Conservation (phyloP, 2,329 filamentous ascomycete species). For the Knufia petricola region DNA sequence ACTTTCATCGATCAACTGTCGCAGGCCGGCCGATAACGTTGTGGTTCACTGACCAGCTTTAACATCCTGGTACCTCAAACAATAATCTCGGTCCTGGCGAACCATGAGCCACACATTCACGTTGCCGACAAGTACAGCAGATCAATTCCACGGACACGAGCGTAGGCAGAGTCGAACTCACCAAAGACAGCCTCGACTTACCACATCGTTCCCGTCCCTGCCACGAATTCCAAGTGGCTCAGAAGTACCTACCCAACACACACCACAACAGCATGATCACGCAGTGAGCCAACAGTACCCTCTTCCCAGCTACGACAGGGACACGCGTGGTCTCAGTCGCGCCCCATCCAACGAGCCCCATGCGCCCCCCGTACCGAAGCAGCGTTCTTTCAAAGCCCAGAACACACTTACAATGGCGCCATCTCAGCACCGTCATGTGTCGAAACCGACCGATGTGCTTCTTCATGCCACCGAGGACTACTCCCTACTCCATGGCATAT, state of each 20-base stretch:
- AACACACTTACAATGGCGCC: neutral
- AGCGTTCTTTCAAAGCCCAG: constrained; percentile 5
- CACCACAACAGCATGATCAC: constrained; percentile 26
- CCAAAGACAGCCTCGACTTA: constrained; percentile 19
- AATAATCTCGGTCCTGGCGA: neutral
- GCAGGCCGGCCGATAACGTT: too few species aligned
- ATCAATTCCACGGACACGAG: constrained; percentile 28
- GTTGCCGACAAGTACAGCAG: constrained; percentile 23
- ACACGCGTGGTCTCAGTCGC: constrained; percentile 10
- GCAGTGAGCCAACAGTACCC: constrained; percentile 21
- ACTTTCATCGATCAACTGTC: too few species aligned
- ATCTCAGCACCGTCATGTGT: constrained; percentile 12
- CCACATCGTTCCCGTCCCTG: constrained; percentile 15
- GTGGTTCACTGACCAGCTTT: neutral
- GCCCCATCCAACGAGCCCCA: neutral
- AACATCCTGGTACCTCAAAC: neutral
- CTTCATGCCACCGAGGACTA: constrained; percentile 60
- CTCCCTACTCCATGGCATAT: constrained; percentile 73
- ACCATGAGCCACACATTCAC: constrained; percentile 23
- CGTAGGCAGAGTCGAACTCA: constrained; percentile 29
- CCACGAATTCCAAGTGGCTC: constrained; percentile 23
- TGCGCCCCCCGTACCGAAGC: neutral
- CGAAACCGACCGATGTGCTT: constrained; percentile 58
- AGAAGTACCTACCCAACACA: constrained; percentile 21
- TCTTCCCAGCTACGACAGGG: constrained; percentile 24